phyloP scores from a whole-genome alignment of 2,329 filamentous ascomycete genomes.

The Alternaria hordeiaustralica region DNA sequence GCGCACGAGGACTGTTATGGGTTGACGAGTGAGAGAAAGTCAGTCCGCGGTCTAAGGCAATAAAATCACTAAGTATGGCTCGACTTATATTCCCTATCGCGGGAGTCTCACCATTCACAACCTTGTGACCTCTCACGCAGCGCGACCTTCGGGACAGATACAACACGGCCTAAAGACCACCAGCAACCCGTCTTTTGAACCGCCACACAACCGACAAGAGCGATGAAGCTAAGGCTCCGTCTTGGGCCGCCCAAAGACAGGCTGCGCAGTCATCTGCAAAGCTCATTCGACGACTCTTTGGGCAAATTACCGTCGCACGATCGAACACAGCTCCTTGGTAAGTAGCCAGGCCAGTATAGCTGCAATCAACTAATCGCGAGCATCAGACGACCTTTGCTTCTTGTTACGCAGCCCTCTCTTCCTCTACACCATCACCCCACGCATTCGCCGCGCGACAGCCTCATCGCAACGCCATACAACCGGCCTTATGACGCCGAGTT shows the following conservation, averaged over 20 bases:
- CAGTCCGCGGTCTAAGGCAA: background rate
- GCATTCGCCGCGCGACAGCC: background rate
- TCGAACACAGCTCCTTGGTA: slow-evolving; percentile 10
- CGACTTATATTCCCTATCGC: background rate
- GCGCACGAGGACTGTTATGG: background rate
- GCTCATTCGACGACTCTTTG: slow-evolving; percentile 7
- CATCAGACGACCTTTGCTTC: slow-evolving; percentile 12
- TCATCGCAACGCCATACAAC: background rate
- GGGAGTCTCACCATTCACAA: too few relatives aligned
- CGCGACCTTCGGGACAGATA: background rate
- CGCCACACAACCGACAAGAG: background rate
- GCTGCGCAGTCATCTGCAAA: slow-evolving; percentile 6
- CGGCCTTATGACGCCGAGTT: background rate
- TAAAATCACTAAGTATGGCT: background rate
- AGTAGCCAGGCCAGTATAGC: background rate
- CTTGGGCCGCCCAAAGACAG: background rate
- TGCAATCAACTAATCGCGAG: background rate
- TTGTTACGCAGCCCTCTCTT: slow-evolving; percentile 14
- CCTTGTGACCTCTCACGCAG: background rate
- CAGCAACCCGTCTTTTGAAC: background rate
- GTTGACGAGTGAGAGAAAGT: background rate
- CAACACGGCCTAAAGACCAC: background rate
- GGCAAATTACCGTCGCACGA: slow-evolving; percentile 7
- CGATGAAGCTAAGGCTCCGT: background rate
- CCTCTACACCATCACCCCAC: slow-evolving; percentile 10